These are phyloP conservation scores for Marasmius sp. DNA, from an alignment of 1,284 basidiomycete species.

Conservation along the genomic window DNA sequence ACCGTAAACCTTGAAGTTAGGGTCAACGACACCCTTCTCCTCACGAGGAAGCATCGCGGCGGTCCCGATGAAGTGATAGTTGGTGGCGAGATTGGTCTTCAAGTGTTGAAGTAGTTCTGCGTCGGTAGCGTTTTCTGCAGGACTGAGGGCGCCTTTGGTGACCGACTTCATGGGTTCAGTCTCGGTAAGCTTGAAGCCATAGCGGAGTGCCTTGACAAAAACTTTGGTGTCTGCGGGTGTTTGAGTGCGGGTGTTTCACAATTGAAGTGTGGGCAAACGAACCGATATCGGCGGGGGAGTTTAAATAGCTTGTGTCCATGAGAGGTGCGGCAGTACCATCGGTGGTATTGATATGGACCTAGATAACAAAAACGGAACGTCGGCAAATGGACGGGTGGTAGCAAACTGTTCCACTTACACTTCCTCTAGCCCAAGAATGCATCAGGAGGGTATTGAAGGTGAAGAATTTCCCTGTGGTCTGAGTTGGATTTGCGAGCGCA, in stretches of 20 bases:
- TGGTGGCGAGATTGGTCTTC: not conserved
- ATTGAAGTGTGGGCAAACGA: not conserved
- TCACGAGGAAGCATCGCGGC: not conserved
- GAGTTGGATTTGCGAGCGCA: not conserved
- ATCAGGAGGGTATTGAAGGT: not conserved
- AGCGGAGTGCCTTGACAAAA: too few relatives aligned
- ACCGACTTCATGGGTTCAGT: too few relatives aligned
- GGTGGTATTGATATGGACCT: not conserved
- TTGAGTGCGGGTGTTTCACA: too few relatives aligned
- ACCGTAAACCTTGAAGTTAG: not conserved
- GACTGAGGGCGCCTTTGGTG: too few relatives aligned
- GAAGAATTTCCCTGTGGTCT: not conserved
- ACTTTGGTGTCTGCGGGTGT: too few relatives aligned
- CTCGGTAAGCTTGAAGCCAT: too few relatives aligned
- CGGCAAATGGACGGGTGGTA: not conserved
- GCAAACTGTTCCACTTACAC: not conserved
- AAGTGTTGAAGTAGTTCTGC: not conserved
- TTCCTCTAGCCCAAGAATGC: not conserved
- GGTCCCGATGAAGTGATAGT: not conserved
- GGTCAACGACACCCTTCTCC: not conserved
- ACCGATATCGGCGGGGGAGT: not conserved
- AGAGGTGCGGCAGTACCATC: not conserved
- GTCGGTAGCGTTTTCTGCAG: not conserved
- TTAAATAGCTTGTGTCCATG: not conserved
- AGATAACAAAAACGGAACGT: not conserved